These are phyloP conservation scores for Fusarium sp. DNA, from an alignment of 2,329 filamentous ascomycete species.

Conservation along the genomic window DNA sequence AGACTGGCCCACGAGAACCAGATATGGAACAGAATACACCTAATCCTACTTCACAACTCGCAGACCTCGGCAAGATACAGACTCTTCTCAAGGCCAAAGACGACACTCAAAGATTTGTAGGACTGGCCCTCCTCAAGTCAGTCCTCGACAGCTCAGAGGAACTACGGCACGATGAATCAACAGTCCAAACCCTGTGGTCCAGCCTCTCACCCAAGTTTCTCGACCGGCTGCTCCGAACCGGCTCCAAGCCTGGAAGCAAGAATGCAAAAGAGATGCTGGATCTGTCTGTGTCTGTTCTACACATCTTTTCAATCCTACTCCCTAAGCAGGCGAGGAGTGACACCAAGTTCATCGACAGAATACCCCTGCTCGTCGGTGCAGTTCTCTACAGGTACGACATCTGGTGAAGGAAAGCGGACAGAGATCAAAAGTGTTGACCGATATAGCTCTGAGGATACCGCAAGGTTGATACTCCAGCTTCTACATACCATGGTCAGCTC, in stretches of 20 bases:
- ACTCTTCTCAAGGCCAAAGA: constrained; percentile 66
- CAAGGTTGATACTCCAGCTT: constrained; percentile 63
- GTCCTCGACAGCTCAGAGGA: constrained; percentile 67
- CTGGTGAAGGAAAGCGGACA: background rate
- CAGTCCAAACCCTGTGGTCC: constrained; percentile 64
- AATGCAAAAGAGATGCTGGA: constrained; percentile 69
- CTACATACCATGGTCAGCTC: constrained; percentile 64
- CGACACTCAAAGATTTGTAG: constrained; percentile 74
- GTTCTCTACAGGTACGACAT: constrained; percentile 61
- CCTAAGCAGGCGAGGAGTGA: constrained; percentile 57
- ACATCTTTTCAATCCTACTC: constrained; percentile 68
- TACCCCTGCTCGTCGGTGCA: constrained; percentile 62
- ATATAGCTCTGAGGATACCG: constrained; percentile 61
- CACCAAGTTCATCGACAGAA: constrained; percentile 60
- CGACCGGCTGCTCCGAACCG: constrained; percentile 68
- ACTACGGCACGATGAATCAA: constrained; percentile 58
- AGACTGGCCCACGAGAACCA: background rate
- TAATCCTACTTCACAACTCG: constrained; percentile 17
- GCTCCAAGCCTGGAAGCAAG: constrained; percentile 52
- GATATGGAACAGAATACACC: constrained; percentile 14
- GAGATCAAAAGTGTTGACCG: background rate
- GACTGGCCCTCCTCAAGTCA: constrained; percentile 71
- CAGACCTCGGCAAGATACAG: constrained; percentile 59
- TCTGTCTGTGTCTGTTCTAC: constrained; percentile 68
- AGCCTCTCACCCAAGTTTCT: constrained; percentile 70